These are phyloP conservation scores for Melaleuca quinquenervia DNA, from an alignment of 345 rosid species.

Conservation along the genomic window DNA sequence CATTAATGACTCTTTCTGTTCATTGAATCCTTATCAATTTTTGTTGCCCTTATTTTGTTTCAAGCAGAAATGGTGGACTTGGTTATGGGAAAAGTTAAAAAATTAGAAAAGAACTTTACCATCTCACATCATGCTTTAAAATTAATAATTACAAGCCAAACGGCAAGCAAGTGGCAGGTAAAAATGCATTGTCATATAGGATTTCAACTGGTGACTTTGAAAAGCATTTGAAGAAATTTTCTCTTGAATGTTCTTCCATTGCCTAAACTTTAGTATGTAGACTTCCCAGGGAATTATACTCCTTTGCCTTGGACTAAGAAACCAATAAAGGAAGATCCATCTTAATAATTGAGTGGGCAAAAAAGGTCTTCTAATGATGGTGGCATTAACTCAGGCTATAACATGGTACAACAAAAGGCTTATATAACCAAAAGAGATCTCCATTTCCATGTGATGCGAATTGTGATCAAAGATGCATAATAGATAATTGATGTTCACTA, in stretches of 20 bases:
- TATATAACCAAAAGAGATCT: background rate
- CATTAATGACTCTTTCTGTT: background rate
- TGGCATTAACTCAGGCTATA: background rate
- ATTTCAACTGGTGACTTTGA: background rate
- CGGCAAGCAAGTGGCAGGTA: background rate
- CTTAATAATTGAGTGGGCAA: background rate
- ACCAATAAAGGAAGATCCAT: background rate
- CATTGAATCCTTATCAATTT: background rate
- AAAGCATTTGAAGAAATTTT: background rate
- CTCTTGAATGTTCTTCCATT: background rate
- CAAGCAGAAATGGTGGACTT: background rate
- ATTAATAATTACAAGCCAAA: background rate
- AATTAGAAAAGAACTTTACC: background rate
- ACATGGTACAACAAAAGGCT: background rate
- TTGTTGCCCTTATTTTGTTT: background rate
- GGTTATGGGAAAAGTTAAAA: background rate
- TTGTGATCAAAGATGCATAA: background rate
- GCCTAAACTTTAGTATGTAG: background rate
- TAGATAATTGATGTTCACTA: constrained; percentile 6
- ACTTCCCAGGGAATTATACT: background rate
- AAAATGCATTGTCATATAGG: background rate
- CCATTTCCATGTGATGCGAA: background rate
- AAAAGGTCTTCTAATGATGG: background rate
- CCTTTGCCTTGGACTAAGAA: background rate
- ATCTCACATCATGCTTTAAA: background rate